A percentile compares a stretch with the other conserved stretches of the same genome.
phyloP scores from a whole-genome alignment of 139 green algal species.

The Picochlorum sp. region DNA sequence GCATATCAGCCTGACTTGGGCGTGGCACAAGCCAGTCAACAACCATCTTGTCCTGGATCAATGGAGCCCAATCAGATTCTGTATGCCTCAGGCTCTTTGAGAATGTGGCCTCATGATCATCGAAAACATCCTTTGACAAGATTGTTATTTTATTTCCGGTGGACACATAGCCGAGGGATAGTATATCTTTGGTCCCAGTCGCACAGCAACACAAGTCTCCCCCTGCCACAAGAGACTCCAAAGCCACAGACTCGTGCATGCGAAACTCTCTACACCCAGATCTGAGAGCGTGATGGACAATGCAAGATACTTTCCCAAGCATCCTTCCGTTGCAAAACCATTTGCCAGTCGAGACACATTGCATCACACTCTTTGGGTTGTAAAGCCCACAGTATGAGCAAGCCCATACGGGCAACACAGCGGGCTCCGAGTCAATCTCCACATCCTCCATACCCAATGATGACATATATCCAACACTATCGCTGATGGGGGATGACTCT shows the following conservation, averaged over 20 bases:
- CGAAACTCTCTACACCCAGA: constrained; percentile 60
- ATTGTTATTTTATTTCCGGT: not conserved
- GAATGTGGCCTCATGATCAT: not conserved
- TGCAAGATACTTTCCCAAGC: constrained; percentile 63
- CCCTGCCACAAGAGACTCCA: not conserved
- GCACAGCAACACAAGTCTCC: not conserved
- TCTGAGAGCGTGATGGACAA: constrained; percentile 75
- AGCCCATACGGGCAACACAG: not conserved
- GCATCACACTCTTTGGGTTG: not conserved
- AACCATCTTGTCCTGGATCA: not conserved
- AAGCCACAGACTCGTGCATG: constrained; percentile 82
- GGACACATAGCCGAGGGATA: not conserved
- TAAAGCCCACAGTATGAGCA: not conserved
- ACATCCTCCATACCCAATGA: too few species aligned
- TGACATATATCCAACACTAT: too few species aligned
- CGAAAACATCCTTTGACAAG: not conserved
- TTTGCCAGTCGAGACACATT: constrained; percentile 51
- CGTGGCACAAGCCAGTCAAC: not conserved
- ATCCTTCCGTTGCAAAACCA: constrained; percentile 92
- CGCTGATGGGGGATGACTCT: too few species aligned
- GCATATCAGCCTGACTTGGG: not conserved
- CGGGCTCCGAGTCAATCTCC: too few species aligned
- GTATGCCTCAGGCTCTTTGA: not conserved
- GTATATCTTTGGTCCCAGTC: not conserved
- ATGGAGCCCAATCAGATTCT: not conserved